Evolutionary conservation across 257 asterid genomes (phyloP).

Genomic region (Striga asiatica): DNA sequence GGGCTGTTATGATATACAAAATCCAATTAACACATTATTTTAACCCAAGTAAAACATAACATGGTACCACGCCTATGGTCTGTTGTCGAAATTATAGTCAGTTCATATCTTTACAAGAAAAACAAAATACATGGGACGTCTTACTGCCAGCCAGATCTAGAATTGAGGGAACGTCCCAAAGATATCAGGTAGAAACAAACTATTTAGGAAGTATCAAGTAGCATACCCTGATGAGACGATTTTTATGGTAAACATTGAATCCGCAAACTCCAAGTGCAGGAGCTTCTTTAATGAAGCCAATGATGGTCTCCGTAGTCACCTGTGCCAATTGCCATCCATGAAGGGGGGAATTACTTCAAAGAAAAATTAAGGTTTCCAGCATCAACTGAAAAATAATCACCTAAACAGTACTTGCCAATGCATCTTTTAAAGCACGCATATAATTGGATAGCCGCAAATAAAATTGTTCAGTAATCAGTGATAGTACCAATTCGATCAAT

Average conservation of each 20-base stretch:
- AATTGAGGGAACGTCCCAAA: neutral
- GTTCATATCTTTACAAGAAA: constrained; percentile 1
- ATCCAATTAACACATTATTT: constrained; percentile 5
- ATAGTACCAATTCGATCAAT: neutral
- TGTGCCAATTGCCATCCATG: no score
- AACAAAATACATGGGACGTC: neutral
- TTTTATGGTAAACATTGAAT: constrained; percentile 83
- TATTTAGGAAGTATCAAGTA: neutral
- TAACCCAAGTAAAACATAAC: neutral
- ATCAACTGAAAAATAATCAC: constrained; percentile 6
- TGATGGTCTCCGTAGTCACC: constrained; percentile 54
- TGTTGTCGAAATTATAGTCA: no score
- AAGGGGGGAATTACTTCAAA: no score
- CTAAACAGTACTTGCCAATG: neutral
- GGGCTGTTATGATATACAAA: constrained; percentile 47
- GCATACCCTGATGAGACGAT: constrained; percentile 85
- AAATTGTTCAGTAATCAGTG: neutral
- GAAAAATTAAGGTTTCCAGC: constrained; percentile 4
- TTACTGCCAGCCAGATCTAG: constrained; percentile 1
- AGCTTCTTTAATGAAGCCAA: constrained; percentile 84
- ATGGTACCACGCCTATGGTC: no score
- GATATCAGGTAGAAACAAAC: neutral
- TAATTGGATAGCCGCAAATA: neutral
- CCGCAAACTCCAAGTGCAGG: constrained; percentile 60
- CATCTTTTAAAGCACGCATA: neutral